Conservation (phyloP, 306 rosid genomes). For the Hippophae rhamnoides region DNA sequence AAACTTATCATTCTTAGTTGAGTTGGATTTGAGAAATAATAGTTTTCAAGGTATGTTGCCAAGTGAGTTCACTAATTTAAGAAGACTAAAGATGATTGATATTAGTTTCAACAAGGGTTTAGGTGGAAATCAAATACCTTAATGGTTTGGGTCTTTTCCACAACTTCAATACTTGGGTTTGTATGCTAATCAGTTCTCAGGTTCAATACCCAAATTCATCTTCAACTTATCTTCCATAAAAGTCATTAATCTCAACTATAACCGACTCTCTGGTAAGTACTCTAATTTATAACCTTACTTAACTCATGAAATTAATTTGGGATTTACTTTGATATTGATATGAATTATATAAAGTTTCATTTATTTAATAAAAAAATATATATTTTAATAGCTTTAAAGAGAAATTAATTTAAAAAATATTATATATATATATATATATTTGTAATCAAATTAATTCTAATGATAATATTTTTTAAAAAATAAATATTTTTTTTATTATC, state of each 20-base stretch:
- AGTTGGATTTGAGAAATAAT: conserved; percentile 8
- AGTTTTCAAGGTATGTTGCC: conserved; percentile 14
- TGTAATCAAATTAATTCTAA: no score
- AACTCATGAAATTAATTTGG: neutral
- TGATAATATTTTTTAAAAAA: no score
- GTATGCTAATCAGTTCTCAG: conserved; percentile 2
- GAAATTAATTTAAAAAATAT: no score
- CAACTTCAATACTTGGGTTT: neutral
- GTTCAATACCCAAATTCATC: neutral
- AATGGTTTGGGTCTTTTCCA: conserved; percentile 9
- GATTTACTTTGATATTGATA: neutral
- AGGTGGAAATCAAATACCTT: conserved; percentile 11
- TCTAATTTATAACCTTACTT: neutral
- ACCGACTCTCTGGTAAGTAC: conserved; percentile 11
- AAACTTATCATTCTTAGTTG: conserved; percentile 17
- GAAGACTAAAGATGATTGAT: conserved; percentile 1
- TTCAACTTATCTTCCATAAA: conserved; percentile 18
- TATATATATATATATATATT: no score
- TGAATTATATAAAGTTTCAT: no score
- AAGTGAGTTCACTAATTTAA: neutral
- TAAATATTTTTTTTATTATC: no score
- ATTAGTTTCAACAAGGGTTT: conserved; percentile 5
- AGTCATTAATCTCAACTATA: conserved; percentile 4
- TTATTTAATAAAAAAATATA: no score
- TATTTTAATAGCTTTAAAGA: no score